Base-by-base conservation (phyloP, 2,329 filamentous ascomycete genomes). In the Cercospora sojina region DNA sequence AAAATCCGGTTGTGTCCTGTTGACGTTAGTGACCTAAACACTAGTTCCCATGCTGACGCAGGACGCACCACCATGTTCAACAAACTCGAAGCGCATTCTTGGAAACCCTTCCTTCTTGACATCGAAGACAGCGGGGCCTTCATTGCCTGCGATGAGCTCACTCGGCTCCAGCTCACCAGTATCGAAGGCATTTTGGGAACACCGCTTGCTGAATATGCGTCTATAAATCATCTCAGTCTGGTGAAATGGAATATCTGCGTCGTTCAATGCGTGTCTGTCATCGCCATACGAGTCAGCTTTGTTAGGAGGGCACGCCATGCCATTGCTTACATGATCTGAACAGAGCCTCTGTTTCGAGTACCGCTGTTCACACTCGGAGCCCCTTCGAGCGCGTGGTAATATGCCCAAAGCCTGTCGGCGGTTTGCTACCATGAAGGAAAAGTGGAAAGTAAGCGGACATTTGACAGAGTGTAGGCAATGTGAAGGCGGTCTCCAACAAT, bases 241-340 rank as follows among this genome's bases (percentile, higher is more conserved):
- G 1, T 81, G 84, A 80, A 87, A 94, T 0, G 91, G 88, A 67
- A 98, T 97, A 72, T 97, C 92, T 66, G 82, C 81, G 76, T 98
- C 94, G 74, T 97, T 87, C 62, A 85, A 84, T 16, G 93, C 91
- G 73, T 97, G 94, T 2, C 60, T 63, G 23, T 4, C 5, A 20
- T n/a, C 9, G 31, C 16, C 9, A n/a, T 25, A 12, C n/a, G 3
- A 25, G 51, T 63, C 27, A 63, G 59, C 13, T 18, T 16, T 23
- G 31, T 8, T n/a, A 56, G 9, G 16, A 49, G 16, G 9, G 12
- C 59, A 16, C 41, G 23, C 29, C 18, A 18, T 38, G 31, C 9
- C 23, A 13, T 20, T 29, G 32, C 60, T 57, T 47, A 63, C 60
- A 98, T 80, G 49, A 97, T 81, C 51, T 86, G 88, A 20, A 97